Base-by-base conservation (phyloP, 2,329 filamentous ascomycete species). In the Pestalotiopsis sp. region DNA sequence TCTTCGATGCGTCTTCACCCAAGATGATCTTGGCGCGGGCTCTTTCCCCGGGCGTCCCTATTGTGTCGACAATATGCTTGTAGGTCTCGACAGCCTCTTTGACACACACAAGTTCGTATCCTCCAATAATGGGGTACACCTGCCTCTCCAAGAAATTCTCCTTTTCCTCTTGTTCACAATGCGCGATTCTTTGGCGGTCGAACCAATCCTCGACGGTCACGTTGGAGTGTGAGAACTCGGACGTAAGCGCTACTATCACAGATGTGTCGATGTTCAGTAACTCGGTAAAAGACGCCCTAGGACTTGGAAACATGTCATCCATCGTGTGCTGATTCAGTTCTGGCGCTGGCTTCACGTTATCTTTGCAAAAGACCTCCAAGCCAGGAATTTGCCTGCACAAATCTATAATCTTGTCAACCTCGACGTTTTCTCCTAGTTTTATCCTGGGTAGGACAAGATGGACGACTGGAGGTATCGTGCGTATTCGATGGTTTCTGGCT, bases 221-320 rank as follows among this genome's bases (percentile, higher is more conserved):
- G 6, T 72, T 69, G 4, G 75, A 74, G 75, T 94, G 91, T 2
- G 90, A 92, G 31, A 94, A 89, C 73, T 95, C 92, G 0, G 92
- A 93, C 1, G 91, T 87, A 2, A 94, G 82, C 4, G 91, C 92
- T 4, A 95, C 85, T 5, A 95, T 84, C 61, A 93, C 87, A 1
- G 92, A 93, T 67, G 89, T 90, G 77, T 91, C 90, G 67, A 91
- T 84, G 74, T 91, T 90, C 36, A 91, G 69, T 41, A 73, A 66
- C 31, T 73, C 41, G 0, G 75, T 73, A 58, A 78, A 75, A 14
- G 67, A 72, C 13, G 72, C 70, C 56, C 67, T 73, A 7, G 76
- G 77, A 31, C 70, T 73, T 27, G 77, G 76, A 17, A 73, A 73
- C 76, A 79, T 78, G 58, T 39, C 57, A 39, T 70, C 57, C 56